These are phyloP conservation scores for Leccinum rimulosum DNA, from an alignment of 768 basidiomycete genomes.

Conservation along the genomic window DNA sequence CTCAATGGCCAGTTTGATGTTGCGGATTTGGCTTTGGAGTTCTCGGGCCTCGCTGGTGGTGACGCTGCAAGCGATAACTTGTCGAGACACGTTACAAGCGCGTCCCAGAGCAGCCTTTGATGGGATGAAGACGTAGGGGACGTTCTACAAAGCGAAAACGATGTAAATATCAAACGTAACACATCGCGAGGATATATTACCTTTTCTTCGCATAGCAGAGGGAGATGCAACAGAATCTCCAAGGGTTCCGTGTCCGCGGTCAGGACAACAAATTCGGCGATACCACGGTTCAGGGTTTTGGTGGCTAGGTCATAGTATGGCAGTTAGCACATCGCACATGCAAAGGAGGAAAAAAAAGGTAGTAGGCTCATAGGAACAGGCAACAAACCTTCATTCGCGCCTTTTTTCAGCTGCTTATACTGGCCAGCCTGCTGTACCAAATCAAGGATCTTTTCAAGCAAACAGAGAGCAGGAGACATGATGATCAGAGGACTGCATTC, in stretches of 20 bases:
- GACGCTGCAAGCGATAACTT: conserved; percentile 93
- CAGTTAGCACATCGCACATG: conserved; percentile 6
- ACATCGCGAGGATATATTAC: conserved; percentile 35
- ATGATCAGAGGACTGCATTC: conserved; percentile 1
- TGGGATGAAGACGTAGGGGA: conserved; percentile 93
- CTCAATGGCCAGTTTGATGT: conserved; percentile 81
- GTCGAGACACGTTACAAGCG: conserved; percentile 92
- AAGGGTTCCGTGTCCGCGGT: conserved; percentile 97
- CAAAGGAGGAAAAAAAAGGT: background rate
- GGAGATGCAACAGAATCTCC: conserved; percentile 96
- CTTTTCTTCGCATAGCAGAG: conserved; percentile 98
- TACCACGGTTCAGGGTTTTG: conserved; percentile 97
- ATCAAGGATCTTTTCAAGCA: conserved; percentile 74
- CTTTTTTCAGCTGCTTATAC: conserved; percentile 98
- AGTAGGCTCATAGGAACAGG: background rate
- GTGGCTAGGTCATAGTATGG: conserved; percentile 56
- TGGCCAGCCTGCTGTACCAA: conserved; percentile 93
- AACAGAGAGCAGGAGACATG: background rate
- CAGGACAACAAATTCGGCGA: conserved; percentile 95
- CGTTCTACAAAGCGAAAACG: conserved; percentile 57
- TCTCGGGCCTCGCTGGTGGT: conserved; percentile 96
- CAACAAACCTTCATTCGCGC: conserved; percentile 89
- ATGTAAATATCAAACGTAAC: conserved; percentile 1
- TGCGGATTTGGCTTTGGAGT: conserved; percentile 83
- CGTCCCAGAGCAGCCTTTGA: conserved; percentile 95